Conservation (phyloP, 2,329 filamentous ascomycete species). For the Alternaria conjuncta region DNA sequence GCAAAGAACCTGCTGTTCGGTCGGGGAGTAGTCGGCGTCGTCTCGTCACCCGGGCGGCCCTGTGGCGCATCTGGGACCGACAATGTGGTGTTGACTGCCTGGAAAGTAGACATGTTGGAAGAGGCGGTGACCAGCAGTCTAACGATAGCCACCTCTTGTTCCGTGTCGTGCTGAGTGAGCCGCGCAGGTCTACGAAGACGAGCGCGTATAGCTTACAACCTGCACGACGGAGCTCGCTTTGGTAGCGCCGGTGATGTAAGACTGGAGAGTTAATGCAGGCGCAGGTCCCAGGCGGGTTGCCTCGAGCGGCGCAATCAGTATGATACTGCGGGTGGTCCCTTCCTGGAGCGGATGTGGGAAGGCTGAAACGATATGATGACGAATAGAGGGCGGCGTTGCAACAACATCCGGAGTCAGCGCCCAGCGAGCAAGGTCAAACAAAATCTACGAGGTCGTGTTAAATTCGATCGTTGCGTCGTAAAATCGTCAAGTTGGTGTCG, state of each 20-base stretch:
- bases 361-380: conserved; percentile 49
- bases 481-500: conserved; percentile 18
- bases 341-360: conserved; percentile 34
- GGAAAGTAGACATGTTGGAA: conserved; percentile 62
- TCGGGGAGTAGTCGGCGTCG: conserved; percentile 63
- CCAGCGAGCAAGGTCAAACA: conserved; percentile 16
- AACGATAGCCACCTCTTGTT: conserved; percentile 3
- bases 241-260: conserved; percentile 3
- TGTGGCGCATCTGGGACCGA: conserved; percentile 51
- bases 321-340: conserved; percentile 27
- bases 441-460: conserved; percentile 5
- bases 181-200: conserved; percentile 11
- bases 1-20: conserved; percentile 51
- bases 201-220: conserved; percentile 10
- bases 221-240: conserved; percentile 5
- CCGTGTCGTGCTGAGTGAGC: conserved; percentile 11
- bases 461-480: conserved; percentile 21
- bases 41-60: conserved; percentile 59
- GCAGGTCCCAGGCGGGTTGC: conserved; percentile 5
- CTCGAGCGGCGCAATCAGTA: conserved; percentile 17
- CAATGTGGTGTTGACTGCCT: conserved; percentile 65
- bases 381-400: conserved; percentile 40
- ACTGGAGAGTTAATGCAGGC: conserved; percentile 9
- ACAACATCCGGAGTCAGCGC: conserved; percentile 44
- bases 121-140: conserved; percentile 2